Conservation (phyloP, 2,329 filamentous ascomycete species). For the Aspergillus tanneri region DNA sequence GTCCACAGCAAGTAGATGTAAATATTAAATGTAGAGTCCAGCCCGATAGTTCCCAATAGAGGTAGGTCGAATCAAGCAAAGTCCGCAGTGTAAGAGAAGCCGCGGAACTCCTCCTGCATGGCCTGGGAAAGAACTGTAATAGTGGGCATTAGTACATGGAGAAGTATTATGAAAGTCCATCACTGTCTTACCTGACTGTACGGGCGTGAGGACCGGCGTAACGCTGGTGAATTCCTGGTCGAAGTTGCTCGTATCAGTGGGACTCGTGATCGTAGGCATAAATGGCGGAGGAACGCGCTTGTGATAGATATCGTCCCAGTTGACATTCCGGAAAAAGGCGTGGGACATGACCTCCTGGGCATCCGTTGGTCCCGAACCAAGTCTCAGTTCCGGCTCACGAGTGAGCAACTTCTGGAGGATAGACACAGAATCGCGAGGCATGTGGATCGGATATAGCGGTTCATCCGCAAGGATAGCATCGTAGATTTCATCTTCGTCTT, state of each 20-base stretch:
- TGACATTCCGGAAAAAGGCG: slow-evolving; percentile 95
- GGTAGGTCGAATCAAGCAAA: slow-evolving; percentile 60
- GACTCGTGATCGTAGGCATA: slow-evolving; percentile 80
- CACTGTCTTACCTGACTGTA: slow-evolving; percentile 78
- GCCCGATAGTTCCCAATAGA: slow-evolving; percentile 13
- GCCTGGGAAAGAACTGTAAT: slow-evolving; percentile 83
- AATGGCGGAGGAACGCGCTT: slow-evolving; percentile 90
- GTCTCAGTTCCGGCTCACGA: slow-evolving; percentile 85
- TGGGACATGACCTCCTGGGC: slow-evolving; percentile 99
- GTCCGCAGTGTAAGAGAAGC: slow-evolving; percentile 95
- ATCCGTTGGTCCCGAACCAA: slow-evolving; percentile 93
- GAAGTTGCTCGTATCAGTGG: slow-evolving; percentile 99
- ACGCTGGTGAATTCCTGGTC: slow-evolving; percentile 98
- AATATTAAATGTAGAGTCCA: slow-evolving; percentile 13
- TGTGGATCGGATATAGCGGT: slow-evolving; percentile 95
- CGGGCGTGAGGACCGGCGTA: slow-evolving; percentile 92
- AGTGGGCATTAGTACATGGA: neutral
- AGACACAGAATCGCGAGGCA: slow-evolving; percentile 95
- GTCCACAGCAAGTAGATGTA: slow-evolving; percentile 10
- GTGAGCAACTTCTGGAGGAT: slow-evolving; percentile 97
- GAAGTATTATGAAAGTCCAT: neutral
- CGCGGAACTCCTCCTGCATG: slow-evolving; percentile 99
- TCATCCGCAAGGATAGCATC: slow-evolving; percentile 97
- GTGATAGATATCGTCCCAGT: slow-evolving; percentile 98
- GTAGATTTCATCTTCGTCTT: slow-evolving; percentile 99